Evolutionary conservation across 352 stramenopile species (phyloP).

Genomic region (Globisporangium splendens): DNA sequence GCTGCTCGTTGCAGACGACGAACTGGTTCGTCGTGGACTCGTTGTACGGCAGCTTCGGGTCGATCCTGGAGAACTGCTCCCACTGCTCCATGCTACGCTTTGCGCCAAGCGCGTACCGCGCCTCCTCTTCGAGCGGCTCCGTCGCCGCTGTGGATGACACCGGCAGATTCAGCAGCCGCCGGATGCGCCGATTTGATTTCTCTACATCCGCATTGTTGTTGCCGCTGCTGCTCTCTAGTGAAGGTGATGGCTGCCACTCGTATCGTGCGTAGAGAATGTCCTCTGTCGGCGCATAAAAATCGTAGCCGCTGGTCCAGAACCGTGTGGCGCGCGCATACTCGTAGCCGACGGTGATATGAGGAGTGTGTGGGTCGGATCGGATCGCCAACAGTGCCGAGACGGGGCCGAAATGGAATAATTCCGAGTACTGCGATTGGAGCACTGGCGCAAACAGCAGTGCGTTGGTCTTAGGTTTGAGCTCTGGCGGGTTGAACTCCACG

Average conservation of each 20-base stretch:
- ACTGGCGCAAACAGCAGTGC: constrained; percentile 40
- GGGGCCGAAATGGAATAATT: constrained; percentile 78
- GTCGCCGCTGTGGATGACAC: constrained; percentile 29
- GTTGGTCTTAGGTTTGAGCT: constrained; percentile 35
- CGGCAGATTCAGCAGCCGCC: constrained; percentile 46
- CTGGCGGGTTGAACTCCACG: constrained; percentile 77
- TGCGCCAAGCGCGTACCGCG: constrained; percentile 41
- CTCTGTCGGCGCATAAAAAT: constrained; percentile 76
- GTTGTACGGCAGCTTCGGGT: constrained; percentile 55
- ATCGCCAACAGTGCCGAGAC: constrained; percentile 52
- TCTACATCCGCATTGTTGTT: constrained; percentile 15
- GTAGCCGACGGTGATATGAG: constrained; percentile 51
- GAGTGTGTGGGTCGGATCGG: constrained; percentile 71
- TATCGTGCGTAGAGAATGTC: constrained; percentile 70
- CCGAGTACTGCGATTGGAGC: constrained; percentile 76
- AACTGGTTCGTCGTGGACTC: constrained; percentile 89
- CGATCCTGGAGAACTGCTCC: constrained; percentile 60
- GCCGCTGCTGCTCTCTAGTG: constrained; percentile 10
- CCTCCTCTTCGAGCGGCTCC: constrained; percentile 28
- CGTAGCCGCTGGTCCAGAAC: constrained; percentile 85
- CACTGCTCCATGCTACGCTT: constrained; percentile 53
- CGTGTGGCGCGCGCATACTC: constrained; percentile 77
- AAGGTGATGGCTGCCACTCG: constrained; percentile 31
- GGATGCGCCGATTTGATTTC: constrained; percentile 56
- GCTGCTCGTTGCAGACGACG: constrained; percentile 41